Evolutionary conservation across 345 rosid species (phyloP).

Genomic region (thale cress (Arabidopsis thaliana)): TAIR10.1 NC_003070.9:23246001-23246500

Average conservation of each 20-base stretch:
- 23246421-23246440: constrained; percentile 26
- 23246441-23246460: neutral
- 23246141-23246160: constrained; percentile 84
- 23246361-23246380: constrained; percentile 68
- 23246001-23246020: constrained; percentile 18
- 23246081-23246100: constrained; percentile 39
- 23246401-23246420: constrained; percentile 61
- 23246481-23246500: neutral
- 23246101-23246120: constrained; percentile 64
- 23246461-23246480: neutral
- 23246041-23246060: constrained; percentile 23
- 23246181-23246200: constrained; percentile 62
- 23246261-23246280: constrained; percentile 94
- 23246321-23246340: constrained; percentile 62
- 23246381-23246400: constrained; percentile 74
- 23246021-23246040: constrained; percentile 16
- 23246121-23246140: constrained; percentile 83
- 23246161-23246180: constrained; percentile 54
- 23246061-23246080: constrained; percentile 32
- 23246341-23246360: constrained; percentile 72
- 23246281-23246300: constrained; percentile 72
- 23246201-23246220: constrained; percentile 57
- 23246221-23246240: constrained; percentile 82
- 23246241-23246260: constrained; percentile 87
- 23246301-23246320: constrained; percentile 49